Conservation (phyloP, 805 yeast genomes). For the Saturnispora serradocipensis region DNA sequence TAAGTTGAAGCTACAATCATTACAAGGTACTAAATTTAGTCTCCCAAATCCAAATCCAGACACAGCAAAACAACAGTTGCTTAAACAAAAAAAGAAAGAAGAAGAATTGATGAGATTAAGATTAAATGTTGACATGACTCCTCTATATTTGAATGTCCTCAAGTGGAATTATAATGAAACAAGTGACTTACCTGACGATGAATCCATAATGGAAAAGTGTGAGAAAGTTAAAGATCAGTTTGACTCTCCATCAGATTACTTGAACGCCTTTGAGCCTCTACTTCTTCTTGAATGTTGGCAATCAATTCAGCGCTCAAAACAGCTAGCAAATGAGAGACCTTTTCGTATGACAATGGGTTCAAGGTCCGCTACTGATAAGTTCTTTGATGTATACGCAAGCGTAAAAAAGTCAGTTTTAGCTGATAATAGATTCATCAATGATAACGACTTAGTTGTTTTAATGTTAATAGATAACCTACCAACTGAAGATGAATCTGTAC, state of each 20-base stretch:
- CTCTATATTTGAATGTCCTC: conserved; percentile 60
- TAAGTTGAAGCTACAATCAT: conserved; percentile 21
- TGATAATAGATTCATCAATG: conserved; percentile 48
- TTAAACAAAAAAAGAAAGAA: conserved; percentile 40
- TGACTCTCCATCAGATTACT: conserved; percentile 53
- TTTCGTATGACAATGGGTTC: conserved; percentile 67
- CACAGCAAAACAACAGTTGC: conserved; percentile 8
- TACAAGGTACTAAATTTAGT: conserved; percentile 18
- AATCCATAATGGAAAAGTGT: conserved; percentile 27
- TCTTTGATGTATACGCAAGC: conserved; percentile 78
- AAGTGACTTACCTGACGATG: conserved; percentile 52
- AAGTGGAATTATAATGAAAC: conserved; percentile 64
- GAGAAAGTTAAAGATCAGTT: conserved; percentile 48
- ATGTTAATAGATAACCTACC: conserved; percentile 39
- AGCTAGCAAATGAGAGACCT: conserved; percentile 48
- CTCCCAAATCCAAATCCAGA: conserved; percentile 20
- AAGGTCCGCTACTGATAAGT: conserved; percentile 73
- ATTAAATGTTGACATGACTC: conserved; percentile 66
- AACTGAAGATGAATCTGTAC: conserved; percentile 21
- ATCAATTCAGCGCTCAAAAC: conserved; percentile 64
- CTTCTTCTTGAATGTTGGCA: conserved; percentile 91
- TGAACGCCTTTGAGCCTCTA: conserved; percentile 64
- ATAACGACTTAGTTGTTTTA: conserved; percentile 66
- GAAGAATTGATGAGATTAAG: conserved; percentile 74
- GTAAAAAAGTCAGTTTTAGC: conserved; percentile 42